Conservation (phyloP, 768 basidiomycete species). For the Lentinula guzmanii region DNA sequence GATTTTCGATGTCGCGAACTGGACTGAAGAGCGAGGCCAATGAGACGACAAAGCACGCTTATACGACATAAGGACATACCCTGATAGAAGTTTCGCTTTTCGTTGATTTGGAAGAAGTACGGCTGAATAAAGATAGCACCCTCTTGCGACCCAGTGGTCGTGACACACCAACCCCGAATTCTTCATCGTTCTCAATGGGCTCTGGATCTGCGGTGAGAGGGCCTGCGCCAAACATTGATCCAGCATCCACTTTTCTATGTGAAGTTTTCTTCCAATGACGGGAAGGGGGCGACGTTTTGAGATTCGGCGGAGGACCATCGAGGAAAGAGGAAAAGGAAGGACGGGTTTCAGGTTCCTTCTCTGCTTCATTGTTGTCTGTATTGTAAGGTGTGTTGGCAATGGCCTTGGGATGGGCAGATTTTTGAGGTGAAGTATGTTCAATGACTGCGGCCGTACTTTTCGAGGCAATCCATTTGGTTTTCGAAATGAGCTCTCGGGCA, state of each 20-base stretch:
- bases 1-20: conserved; percentile 27
- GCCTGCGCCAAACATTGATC: conserved; percentile 21
- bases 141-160: conserved; percentile 21
- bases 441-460: conserved; percentile 29
- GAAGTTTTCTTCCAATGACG: conserved; percentile 20
- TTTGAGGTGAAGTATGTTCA: conserved; percentile 23
- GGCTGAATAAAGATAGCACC: conserved; percentile 19
- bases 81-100: neutral
- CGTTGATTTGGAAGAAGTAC: conserved; percentile 8
- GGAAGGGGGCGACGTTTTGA: conserved; percentile 9
- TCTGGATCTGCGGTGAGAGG: conserved; percentile 39
- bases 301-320: neutral
- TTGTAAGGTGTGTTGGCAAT: neutral
- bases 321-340: neutral
- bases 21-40: neutral
- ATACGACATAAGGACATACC: neutral
- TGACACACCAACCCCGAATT: conserved; percentile 7
- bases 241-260: conserved; percentile 20
- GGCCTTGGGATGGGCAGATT: conserved; percentile 1
- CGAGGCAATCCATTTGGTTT: conserved; percentile 63
- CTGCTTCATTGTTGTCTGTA: neutral
- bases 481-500: conserved; percentile 70
- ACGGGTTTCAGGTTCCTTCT: neutral
- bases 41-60: neutral
- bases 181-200: conserved; percentile 14